These are phyloP conservation scores for Hypoxylon lenormandii DNA, from an alignment of 495 filamentous ascomycete species.

Conservation along the genomic window DNA sequence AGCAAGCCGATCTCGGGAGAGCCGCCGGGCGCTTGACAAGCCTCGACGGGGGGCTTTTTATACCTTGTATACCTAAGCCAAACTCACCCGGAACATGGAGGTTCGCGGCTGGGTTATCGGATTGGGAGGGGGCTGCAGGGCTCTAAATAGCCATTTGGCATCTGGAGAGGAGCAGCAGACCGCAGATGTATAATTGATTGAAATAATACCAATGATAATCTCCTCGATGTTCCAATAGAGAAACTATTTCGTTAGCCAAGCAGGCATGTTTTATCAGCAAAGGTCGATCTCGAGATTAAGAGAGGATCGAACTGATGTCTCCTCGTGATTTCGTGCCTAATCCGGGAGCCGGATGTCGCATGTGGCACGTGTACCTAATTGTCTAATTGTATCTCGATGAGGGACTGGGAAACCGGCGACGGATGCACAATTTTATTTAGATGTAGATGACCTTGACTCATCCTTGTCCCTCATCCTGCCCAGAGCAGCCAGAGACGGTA, in stretches of 20 bases:
- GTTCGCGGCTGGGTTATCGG: neutral
- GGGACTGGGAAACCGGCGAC: conserved; percentile 3
- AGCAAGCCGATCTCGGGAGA: conserved; percentile 31
- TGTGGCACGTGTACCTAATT: conserved; percentile 42
- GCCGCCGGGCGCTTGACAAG: conserved; percentile 15
- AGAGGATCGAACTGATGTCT: conserved; percentile 26
- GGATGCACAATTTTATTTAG: conserved; percentile 11
- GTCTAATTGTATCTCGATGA: conserved; percentile 31
- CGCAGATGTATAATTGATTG: neutral
- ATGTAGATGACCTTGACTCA: conserved; percentile 4
- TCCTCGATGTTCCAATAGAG: conserved; percentile 26
- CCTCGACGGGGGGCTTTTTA: neutral
- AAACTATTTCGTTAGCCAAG: conserved; percentile 22
- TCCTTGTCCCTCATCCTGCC: no score
- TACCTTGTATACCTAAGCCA: no score
- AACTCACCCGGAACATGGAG: no score
- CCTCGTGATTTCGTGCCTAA: conserved; percentile 39
- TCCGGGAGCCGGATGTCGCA: conserved; percentile 38
- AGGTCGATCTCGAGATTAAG: conserved; percentile 39
- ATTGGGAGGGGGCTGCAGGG: neutral
- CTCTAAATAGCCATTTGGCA: neutral
- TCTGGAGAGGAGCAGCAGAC: neutral
- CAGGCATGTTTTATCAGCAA: conserved; percentile 27
- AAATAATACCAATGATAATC: neutral
- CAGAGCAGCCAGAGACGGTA: no score